A percentile compares a stretch with the other conserved stretches of the same genome.
Evolutionary conservation across 768 basidiomycete species (phyloP).

Genomic region (Serendipita sp.): DNA sequence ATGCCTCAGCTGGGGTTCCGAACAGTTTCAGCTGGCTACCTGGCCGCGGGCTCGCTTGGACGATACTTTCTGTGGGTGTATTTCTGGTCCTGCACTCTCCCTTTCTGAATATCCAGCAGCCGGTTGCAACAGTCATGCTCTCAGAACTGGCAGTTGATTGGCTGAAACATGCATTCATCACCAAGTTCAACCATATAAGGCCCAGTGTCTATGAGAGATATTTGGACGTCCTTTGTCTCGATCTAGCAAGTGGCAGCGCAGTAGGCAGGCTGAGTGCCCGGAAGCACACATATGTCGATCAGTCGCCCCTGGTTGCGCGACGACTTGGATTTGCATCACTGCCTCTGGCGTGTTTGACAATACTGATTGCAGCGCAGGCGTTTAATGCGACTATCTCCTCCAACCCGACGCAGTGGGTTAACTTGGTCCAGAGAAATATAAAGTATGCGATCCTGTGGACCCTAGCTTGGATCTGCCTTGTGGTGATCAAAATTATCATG

Average conservation of each 20-base stretch:
- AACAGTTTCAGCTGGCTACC: slow-evolving; percentile 74
- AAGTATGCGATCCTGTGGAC: slow-evolving; percentile 15
- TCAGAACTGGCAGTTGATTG: slow-evolving; percentile 96
- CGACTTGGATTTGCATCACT: slow-evolving; percentile 87
- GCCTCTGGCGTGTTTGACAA: slow-evolving; percentile 71
- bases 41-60: slow-evolving; percentile 66
- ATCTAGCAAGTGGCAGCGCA: slow-evolving; percentile 67
- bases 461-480: slow-evolving; percentile 71
- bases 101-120: slow-evolving; percentile 30
- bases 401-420: slow-evolving; percentile 29
- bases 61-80: slow-evolving; percentile 69
- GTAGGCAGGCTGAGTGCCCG: slow-evolving; percentile 49
- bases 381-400: slow-evolving; percentile 17
- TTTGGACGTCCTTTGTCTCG: slow-evolving; percentile 87
- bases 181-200: slow-evolving; percentile 61
- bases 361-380: slow-evolving; percentile 63
- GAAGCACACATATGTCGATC: slow-evolving; percentile 89
- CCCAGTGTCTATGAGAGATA: slow-evolving; percentile 91
- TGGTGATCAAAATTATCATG: slow-evolving; percentile 83
- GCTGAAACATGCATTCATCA: slow-evolving; percentile 98
- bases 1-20: slow-evolving; percentile 60
- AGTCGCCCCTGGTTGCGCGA: slow-evolving; percentile 86
- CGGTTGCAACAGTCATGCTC: slow-evolving; percentile 75
- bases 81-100: not conserved
- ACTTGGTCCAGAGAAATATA: not conserved